Base-by-base conservation (phyloP, 768 basidiomycete species). In the Calocera cornea region DNA sequence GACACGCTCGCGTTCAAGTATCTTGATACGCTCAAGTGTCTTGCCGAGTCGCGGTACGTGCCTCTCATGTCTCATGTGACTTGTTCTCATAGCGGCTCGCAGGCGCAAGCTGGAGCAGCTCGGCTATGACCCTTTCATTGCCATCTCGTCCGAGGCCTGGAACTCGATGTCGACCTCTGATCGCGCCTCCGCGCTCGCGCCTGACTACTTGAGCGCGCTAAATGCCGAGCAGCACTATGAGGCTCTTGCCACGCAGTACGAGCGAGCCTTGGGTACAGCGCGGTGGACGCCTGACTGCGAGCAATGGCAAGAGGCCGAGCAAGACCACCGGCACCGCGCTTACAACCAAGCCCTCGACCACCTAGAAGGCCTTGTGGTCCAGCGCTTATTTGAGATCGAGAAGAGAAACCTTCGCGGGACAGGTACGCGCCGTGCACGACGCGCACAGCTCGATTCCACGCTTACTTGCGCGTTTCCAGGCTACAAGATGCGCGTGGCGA, bases 401-500 rank as follows among this genome's bases (percentile, higher is more conserved):
- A 78, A 76, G 68, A 64, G 74, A 12, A 69, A 70, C 24, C 41
- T 75, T 44, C 70, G 67, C 11, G 73, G 71, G 22, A 70, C 70
- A 0, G 72, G 76, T 74, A 60, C 27, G 14, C 31, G 33, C 3
- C 24, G 27, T 63, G 17, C 63, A 11, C 49, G 24, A 24, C 14
- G 11, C 49, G 22, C 14, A 10, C 8, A 24, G 14, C 22, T 16
- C 8, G 11, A 50, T 50, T 24, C 22, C 49, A 50, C 12, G 12
- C 12, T 16, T n/a, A 10, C 40, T 41, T 41, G 40, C 24, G 22
- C 19, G 49, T 50, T 7, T 27, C 49, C 50, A 80, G 79, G 76
- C 0, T 80, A 80, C 66, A 76, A 75, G 44, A 68, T 78, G 66
- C 71, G 74, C 1, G 71, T 72, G 11, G 72, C 77, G 54, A 77